A percentile compares a stretch with the other conserved stretches of the same genome.
Conservation (phyloP, 2,329 filamentous ascomycete genomes). For the Zarea fungicola region DNA sequence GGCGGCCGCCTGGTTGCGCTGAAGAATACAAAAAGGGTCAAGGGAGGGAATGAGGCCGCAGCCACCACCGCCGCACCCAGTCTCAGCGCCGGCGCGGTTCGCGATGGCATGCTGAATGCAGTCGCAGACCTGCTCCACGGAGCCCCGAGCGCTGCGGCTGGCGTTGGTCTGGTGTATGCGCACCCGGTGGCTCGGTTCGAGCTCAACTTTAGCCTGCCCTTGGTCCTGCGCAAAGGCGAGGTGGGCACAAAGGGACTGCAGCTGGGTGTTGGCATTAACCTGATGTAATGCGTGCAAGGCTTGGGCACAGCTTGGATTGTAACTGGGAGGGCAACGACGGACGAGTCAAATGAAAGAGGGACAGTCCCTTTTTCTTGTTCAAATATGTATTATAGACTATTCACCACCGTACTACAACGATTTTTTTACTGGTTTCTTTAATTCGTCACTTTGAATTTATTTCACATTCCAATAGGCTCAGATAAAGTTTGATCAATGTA, state of each 20-base stretch:
- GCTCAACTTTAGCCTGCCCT: constrained; percentile 86
- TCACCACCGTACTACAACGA: background rate
- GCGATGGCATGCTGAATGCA: constrained; percentile 52
- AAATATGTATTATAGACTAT: background rate
- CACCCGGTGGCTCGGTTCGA: constrained; percentile 92
- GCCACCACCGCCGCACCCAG: constrained; percentile 19
- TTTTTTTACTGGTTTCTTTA: background rate
- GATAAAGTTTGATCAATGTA: too few relatives aligned
- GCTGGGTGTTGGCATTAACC: constrained; percentile 94
- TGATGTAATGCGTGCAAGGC: constrained; percentile 58
- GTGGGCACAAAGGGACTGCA: constrained; percentile 86
- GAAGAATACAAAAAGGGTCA: constrained; percentile 43
- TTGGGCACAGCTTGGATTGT: background rate
- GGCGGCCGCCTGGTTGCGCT: constrained; percentile 79
- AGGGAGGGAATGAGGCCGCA: constrained; percentile 34
- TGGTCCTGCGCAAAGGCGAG: constrained; percentile 78
- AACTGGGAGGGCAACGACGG: background rate
- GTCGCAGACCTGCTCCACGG: constrained; percentile 67
- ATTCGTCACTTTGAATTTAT: too few relatives aligned
- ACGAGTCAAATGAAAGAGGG: background rate
- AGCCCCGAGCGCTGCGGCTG: constrained; percentile 78
- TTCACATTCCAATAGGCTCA: too few relatives aligned
- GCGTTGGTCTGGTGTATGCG: constrained; percentile 87
- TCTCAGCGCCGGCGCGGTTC: constrained; percentile 40
- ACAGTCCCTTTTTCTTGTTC: too few relatives aligned